These are phyloP conservation scores for Trichocladium antarcticum DNA, from an alignment of 495 filamentous ascomycete genomes.

Conservation along the genomic window DNA sequence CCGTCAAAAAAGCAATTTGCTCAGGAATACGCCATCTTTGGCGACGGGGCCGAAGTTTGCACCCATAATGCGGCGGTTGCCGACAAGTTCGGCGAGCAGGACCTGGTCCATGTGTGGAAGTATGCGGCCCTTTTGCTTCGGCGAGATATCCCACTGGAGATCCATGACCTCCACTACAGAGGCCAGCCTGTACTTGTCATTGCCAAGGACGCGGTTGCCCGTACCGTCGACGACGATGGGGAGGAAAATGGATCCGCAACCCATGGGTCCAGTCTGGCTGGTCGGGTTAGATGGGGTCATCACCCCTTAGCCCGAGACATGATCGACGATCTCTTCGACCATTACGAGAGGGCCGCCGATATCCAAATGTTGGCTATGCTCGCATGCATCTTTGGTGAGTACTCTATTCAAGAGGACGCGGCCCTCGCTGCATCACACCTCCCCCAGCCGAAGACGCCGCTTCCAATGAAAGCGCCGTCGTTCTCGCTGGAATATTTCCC, in stretches of 20 bases:
- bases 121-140: conserved; percentile 67
- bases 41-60: conserved; percentile 67
- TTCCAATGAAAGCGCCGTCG: conserved; percentile 53
- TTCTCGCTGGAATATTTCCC: conserved; percentile 61
- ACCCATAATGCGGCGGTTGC: conserved; percentile 71
- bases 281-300: conserved; percentile 71
- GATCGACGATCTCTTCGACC: conserved; percentile 55
- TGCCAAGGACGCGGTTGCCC: conserved; percentile 44
- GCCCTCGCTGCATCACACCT: conserved; percentile 37
- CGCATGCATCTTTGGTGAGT: conserved; percentile 73
- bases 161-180: conserved; percentile 36
- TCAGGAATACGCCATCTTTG: conserved; percentile 70
- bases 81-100: conserved; percentile 55
- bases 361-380: conserved; percentile 94
- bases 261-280: conserved; percentile 32
- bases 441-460: conserved; percentile 43
- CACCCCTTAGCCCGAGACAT: conserved; percentile 74
- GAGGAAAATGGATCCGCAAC: conserved; percentile 9
- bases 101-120: conserved; percentile 76
- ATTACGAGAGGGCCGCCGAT: conserved; percentile 71
- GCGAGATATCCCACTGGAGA: conserved; percentile 58
- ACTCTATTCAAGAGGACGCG: conserved; percentile 39
- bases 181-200: conserved; percentile 51
- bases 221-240: conserved; percentile 33
- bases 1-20: conserved; percentile 71